phyloP scores from a whole-genome alignment of 2,329 filamentous ascomycete genomes.

The Atkinsonella texensis region DNA sequence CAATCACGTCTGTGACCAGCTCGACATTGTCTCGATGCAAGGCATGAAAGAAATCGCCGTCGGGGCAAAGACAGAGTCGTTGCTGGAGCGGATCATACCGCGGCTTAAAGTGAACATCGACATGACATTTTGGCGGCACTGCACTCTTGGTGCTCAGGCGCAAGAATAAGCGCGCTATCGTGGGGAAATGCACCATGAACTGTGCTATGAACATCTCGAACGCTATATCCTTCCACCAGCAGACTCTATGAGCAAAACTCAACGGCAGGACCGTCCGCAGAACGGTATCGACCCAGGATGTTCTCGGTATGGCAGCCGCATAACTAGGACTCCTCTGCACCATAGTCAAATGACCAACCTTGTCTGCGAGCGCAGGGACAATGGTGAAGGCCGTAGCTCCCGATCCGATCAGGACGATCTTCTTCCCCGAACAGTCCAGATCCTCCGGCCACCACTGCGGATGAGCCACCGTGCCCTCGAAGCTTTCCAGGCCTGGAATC shows the following conservation, averaged over 20 bases:
- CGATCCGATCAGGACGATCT: conserved; percentile 60
- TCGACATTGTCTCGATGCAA: conserved; percentile 31
- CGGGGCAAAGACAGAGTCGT: conserved; percentile 55
- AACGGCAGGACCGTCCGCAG: conserved; percentile 33
- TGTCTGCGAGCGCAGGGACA: conserved; percentile 54
- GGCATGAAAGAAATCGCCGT: conserved; percentile 44
- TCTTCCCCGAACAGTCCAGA: conserved; percentile 53
- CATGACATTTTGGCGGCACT: conserved; percentile 41
- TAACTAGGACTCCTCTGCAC: conserved; percentile 70
- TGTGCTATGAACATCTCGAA: conserved; percentile 30
- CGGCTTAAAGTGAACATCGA: conserved; percentile 53
- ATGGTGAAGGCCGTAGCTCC: conserved; percentile 74
- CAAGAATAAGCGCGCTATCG: conserved; percentile 20
- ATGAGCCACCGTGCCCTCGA: conserved; percentile 52
- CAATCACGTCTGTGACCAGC: conserved; percentile 40
- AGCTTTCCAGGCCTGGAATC: conserved; percentile 57
- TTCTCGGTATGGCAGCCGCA: conserved; percentile 42
- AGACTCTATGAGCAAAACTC: conserved; percentile 31
- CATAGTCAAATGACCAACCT: conserved; percentile 59
- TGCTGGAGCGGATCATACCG: conserved; percentile 60
- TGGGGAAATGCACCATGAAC: conserved; percentile 16
- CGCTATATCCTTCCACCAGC: conserved; percentile 38
- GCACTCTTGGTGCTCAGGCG: conserved; percentile 29
- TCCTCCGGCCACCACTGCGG: conserved; percentile 68
- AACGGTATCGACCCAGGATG: conserved; percentile 22